Base-by-base conservation (phyloP, 257 asterid genomes). In the Nicotiana benthamiana region DNA sequence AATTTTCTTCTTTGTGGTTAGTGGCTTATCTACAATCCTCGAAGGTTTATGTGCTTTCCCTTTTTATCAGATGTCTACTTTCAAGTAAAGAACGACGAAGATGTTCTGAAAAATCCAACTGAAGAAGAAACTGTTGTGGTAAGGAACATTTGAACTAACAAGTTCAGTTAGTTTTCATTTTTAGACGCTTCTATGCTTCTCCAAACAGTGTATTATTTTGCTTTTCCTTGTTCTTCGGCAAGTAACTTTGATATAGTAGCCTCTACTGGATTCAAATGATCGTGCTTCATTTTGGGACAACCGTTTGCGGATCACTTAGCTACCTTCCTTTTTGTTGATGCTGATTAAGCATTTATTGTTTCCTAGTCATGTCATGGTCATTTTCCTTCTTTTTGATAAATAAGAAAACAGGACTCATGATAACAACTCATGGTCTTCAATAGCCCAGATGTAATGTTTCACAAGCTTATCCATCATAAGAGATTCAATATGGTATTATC, bases 1-100 rank as follows among this genome's bases (percentile, higher is more conserved):
- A 40, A 68, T 20, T 24, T 46, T 22, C 60, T 72, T 72, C 13
- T 46, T 46, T 43, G 40, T 61, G 36, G 56, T 6, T n/a, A 7
- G 65, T 36, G 74, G 67, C 64, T 8, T 72, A 82, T 59, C 40
- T 36, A 36, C 82, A 43, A 83, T 68, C 68, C 80, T 66, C 74
- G 57, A 74, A 79, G 77, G 81, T 80, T 22, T 28, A 1, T 61
- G 79, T 83, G 80, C 46, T 86, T 86, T n/a, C 82, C 79, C 30
- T 80, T 57, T 82, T 81, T 59, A 22, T 83, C 91, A 96, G 99
- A 90, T 90, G 87, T 96, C 64, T 96, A 96, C 94, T 93, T 96
- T 83, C 99, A 92, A 87, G 98, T 92, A 86, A 95, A 93, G 93
- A 91, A 91, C 83, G 97, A 90, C 59, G 97, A 93, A 86, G 98